Base-by-base conservation (phyloP, 1,139 yeast genomes). In the Protomyces lactucae-debilis region DNA sequence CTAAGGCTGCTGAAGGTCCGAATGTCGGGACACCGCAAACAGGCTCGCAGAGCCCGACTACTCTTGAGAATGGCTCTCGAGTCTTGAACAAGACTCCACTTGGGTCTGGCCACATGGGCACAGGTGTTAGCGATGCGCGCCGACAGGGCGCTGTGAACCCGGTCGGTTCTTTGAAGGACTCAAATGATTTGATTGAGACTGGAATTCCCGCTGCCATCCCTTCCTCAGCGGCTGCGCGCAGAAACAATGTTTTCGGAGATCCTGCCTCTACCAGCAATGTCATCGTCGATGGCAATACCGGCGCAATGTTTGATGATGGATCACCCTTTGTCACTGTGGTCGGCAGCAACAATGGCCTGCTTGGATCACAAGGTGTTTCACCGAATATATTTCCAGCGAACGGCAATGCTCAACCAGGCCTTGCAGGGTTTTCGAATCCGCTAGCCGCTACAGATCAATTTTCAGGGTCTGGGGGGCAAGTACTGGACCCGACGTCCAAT, bases 61-160 rank as follows among this genome's bases (percentile, higher is more conserved):
- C 12, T 18, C 25, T 43, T 18, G 23, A 18, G 12, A 43, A 43
- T 10, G 48, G 48, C 8, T 43, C 48, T 10, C 23, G 48, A 16
- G 48, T 43, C 23, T 21, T 59, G 45, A 59, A 59, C 53, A 59
- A 59, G 53, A 59, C 63, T 9, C 63, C 63, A 9, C 32, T 40
- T 2, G 63, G 63, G 12, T 39, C 63, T 9, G 63, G 63, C 3
- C 16, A 28, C 36, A 37, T 59, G 39, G 52, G 43, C 5, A 5
- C 21, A 10, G 63, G 63, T 9, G 46, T 52, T 4, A 51, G 52
- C 10, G 21, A 39, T 18, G 39, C 56, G 12, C 52, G 53, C 8
- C 18, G 54, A 18, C 52, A 55, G 12, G 45, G 57, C 6, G 63
- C 63, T n/a, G 36, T 59, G 37, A 59, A 59, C 18, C 63, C 63